These are phyloP conservation scores for Clarireedia paspali DNA, from an alignment of 2,329 filamentous ascomycete genomes.

Conservation along the genomic window DNA sequence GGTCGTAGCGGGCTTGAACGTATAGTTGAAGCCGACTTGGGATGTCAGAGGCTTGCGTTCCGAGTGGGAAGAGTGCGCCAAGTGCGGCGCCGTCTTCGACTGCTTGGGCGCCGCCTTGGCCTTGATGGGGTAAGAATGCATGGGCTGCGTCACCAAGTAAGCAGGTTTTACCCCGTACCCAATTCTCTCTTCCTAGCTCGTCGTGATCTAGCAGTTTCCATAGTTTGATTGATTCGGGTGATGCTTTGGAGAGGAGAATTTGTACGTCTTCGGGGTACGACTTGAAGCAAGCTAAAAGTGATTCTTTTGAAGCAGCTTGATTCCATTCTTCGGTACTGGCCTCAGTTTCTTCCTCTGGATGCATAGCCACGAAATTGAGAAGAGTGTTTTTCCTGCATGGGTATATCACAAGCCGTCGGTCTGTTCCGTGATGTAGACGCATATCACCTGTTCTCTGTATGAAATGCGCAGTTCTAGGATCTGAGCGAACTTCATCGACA, in stretches of 20 bases:
- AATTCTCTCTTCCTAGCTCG: slow-evolving; percentile 28
- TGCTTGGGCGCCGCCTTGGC: slow-evolving; percentile 54
- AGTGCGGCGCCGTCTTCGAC: slow-evolving; percentile 61
- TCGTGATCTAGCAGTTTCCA: slow-evolving; percentile 50
- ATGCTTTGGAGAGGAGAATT: slow-evolving; percentile 35
- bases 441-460: slow-evolving; percentile 27
- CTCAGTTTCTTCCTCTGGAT: slow-evolving; percentile 41
- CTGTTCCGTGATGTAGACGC: slow-evolving; percentile 34
- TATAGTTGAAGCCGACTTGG: slow-evolving; percentile 51
- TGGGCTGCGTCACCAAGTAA: slow-evolving; percentile 62
- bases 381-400: slow-evolving; percentile 37
- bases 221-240: slow-evolving; percentile 41
- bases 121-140: slow-evolving; percentile 58
- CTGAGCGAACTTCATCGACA: slow-evolving; percentile 22
- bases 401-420: slow-evolving; percentile 41
- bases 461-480: slow-evolving; percentile 31
- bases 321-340: slow-evolving; percentile 35
- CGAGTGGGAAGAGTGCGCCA: slow-evolving; percentile 44
- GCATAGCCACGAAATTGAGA: slow-evolving; percentile 43
- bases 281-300: slow-evolving; percentile 34
- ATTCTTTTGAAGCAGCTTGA: slow-evolving; percentile 30
- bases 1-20: slow-evolving; percentile 47
- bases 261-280: slow-evolving; percentile 37
- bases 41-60: slow-evolving; percentile 39
- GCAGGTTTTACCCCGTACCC: slow-evolving; percentile 45